Conservation (phyloP, 352 stramenopile species). For the Plasmopara halstedii region DNA sequence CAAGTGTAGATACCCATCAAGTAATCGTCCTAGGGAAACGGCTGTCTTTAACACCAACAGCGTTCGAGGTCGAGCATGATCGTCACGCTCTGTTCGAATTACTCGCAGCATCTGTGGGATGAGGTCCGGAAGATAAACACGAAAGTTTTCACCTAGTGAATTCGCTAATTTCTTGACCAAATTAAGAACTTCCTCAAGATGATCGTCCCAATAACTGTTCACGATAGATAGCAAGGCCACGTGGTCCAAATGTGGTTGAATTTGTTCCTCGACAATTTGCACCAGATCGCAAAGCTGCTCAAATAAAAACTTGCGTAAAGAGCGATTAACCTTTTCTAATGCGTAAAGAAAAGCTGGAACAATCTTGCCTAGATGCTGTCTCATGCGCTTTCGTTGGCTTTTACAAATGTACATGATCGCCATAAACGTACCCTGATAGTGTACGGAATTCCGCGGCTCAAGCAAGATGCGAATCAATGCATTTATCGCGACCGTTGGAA, state of each 20-base stretch:
- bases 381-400: conserved; percentile 90
- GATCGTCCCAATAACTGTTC: conserved; percentile 83
- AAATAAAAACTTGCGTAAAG: conserved; percentile 92
- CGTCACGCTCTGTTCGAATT: conserved; percentile 74
- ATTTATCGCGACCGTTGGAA: conserved; percentile 94
- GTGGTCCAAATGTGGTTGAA: conserved; percentile 86
- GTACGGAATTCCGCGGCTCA: conserved; percentile 92
- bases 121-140: conserved; percentile 82
- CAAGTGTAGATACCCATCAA: conserved; percentile 81
- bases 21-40: conserved; percentile 61
- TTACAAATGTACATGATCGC: conserved; percentile 99
- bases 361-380: conserved; percentile 94
- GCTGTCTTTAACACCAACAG: conserved; percentile 73
- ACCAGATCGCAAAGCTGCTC: conserved; percentile 96
- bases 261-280: conserved; percentile 94
- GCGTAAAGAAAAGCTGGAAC: conserved; percentile 96
- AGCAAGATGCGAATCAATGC: conserved; percentile 97
- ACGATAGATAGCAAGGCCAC: conserved; percentile 78
- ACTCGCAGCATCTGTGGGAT: conserved; percentile 85
- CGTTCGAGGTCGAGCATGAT: conserved; percentile 53
- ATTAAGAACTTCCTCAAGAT: conserved; percentile 96
- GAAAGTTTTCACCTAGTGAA: conserved; percentile 80
- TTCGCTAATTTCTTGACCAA: conserved; percentile 91
- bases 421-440: conserved; percentile 97
- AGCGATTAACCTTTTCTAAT: conserved; percentile 83